Percentiles rank a stretch among this genome's conserved stretches.
These are phyloP conservation scores for Pseudofabraea citricarpa DNA, from an alignment of 2,329 filamentous ascomycete species.

Conservation along the genomic window DNA sequence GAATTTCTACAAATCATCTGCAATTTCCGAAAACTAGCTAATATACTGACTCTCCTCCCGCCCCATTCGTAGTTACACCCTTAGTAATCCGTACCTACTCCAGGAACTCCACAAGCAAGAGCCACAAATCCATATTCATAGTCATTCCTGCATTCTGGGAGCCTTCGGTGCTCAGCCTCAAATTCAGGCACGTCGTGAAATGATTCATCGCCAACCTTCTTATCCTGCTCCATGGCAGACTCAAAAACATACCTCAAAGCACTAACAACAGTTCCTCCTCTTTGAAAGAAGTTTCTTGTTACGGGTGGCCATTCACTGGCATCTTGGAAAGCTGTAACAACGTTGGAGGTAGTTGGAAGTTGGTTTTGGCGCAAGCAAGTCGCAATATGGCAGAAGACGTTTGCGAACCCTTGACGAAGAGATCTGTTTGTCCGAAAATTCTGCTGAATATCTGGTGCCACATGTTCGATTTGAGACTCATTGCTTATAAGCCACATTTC, in stretches of 20 bases:
- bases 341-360: slow-evolving; percentile 7
- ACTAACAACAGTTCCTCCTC: slow-evolving; percentile 25
- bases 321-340: slow-evolving; percentile 7
- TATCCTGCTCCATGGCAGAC: slow-evolving; percentile 21
- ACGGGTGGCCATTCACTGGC: slow-evolving; percentile 18
- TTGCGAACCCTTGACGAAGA: slow-evolving; percentile 28
- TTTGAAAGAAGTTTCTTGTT: slow-evolving; percentile 26
- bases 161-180: slow-evolving; percentile 13
- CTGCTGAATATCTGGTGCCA: slow-evolving; percentile 17
- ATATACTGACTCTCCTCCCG: too few species aligned
- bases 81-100: too few species aligned
- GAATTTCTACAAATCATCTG: too few species aligned
- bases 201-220: slow-evolving; percentile 24
- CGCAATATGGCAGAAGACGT: slow-evolving; percentile 27
- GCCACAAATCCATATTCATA: slow-evolving; percentile 30
- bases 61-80: too few species aligned
- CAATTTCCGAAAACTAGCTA: too few species aligned
- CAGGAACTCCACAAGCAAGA: slow-evolving; percentile 18
- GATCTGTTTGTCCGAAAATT: slow-evolving; percentile 31
- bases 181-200: slow-evolving; percentile 11
- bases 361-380: slow-evolving; percentile 13
- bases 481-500: slow-evolving; percentile 14
- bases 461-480: slow-evolving; percentile 15
- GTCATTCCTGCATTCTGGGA: slow-evolving; percentile 31
- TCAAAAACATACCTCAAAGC: slow-evolving; percentile 25